These are phyloP conservation scores for Russula virescens DNA, from an alignment of 768 basidiomycete genomes.

Conservation along the genomic window DNA sequence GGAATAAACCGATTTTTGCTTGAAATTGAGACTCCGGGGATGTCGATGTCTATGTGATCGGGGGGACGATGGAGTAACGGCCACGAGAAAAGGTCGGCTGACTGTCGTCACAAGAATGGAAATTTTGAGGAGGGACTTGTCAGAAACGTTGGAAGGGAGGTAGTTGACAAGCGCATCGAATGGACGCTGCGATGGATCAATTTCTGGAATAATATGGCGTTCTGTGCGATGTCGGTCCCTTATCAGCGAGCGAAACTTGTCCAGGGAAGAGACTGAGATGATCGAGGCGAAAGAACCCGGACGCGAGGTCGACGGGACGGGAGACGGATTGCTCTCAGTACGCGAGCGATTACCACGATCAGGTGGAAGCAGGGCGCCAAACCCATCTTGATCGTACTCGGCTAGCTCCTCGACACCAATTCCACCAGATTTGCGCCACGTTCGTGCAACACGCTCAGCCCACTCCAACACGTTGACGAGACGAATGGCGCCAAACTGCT, in stretches of 20 bases:
- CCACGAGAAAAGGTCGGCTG: constrained; percentile 33
- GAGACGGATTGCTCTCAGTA: constrained; percentile 8
- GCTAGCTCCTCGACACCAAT: constrained; percentile 28
- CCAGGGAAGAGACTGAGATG: neutral
- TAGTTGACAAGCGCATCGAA: constrained; percentile 38
- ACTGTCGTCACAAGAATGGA: constrained; percentile 39
- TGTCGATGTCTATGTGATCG: neutral
- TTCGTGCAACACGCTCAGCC: constrained; percentile 36
- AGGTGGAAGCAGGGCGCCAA: constrained; percentile 28
- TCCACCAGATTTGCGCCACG: constrained; percentile 34
- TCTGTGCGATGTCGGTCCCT: constrained; percentile 14
- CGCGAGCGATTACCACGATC: constrained; percentile 5
- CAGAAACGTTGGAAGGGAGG: constrained; percentile 30
- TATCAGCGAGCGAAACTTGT: neutral
- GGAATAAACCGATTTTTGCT: constrained; percentile 21
- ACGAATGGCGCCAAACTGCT: constrained; percentile 33
- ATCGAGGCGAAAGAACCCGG: neutral
- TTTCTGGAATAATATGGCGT: constrained; percentile 24
- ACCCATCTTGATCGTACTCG: constrained; percentile 26
- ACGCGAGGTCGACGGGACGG: neutral
- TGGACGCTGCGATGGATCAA: constrained; percentile 33
- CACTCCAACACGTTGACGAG: constrained; percentile 36
- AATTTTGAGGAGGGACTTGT: constrained; percentile 35
- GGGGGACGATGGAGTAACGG: constrained; percentile 18
- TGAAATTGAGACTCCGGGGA: constrained; percentile 6